These are phyloP conservation scores for Cenchrus purpureus DNA, from an alignment of 176 grass and related monocot species.

Conservation along the genomic window DNA sequence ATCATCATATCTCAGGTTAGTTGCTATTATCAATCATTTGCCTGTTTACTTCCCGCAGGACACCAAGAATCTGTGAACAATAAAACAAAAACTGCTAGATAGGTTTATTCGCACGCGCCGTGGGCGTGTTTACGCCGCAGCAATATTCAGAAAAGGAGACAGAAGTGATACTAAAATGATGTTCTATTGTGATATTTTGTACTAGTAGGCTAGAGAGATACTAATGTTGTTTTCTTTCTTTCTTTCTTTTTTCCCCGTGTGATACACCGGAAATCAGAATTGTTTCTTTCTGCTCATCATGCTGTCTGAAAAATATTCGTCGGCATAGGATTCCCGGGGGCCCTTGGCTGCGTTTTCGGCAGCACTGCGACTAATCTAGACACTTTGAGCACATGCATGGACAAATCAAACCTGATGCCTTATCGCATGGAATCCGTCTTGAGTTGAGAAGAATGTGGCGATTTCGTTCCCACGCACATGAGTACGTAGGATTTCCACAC, in stretches of 20 bases:
- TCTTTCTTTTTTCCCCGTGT: neutral
- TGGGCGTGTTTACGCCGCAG: neutral
- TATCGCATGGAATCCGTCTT: slow-evolving; percentile 56
- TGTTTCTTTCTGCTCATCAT: slow-evolving; percentile 29
- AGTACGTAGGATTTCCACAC: slow-evolving; percentile 43
- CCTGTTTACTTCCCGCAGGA: slow-evolving; percentile 55
- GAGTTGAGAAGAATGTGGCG: slow-evolving; percentile 49
- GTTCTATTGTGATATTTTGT: neutral
- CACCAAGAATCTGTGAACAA: slow-evolving; percentile 56
- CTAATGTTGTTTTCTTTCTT: neutral
- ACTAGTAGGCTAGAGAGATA: neutral
- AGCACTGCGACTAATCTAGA: slow-evolving; percentile 43
- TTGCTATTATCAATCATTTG: slow-evolving; percentile 51
- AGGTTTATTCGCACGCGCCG: slow-evolving; percentile 17
- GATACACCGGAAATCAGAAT: slow-evolving; percentile 28
- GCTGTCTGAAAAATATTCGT: slow-evolving; percentile 53
- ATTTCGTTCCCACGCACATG: slow-evolving; percentile 47
- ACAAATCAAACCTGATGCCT: slow-evolving; percentile 53
- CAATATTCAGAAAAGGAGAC: slow-evolving; percentile 13
- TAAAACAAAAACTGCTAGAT: slow-evolving; percentile 31
- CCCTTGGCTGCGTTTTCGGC: slow-evolving; percentile 43
- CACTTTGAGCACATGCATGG: slow-evolving; percentile 52
- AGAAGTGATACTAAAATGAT: slow-evolving; percentile 14
- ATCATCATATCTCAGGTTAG: slow-evolving; percentile 20
- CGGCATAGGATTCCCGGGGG: slow-evolving; percentile 54